These are phyloP conservation scores for Kwoniella shivajii DNA, from an alignment of 1,284 basidiomycete species.

Conservation along the genomic window DNA sequence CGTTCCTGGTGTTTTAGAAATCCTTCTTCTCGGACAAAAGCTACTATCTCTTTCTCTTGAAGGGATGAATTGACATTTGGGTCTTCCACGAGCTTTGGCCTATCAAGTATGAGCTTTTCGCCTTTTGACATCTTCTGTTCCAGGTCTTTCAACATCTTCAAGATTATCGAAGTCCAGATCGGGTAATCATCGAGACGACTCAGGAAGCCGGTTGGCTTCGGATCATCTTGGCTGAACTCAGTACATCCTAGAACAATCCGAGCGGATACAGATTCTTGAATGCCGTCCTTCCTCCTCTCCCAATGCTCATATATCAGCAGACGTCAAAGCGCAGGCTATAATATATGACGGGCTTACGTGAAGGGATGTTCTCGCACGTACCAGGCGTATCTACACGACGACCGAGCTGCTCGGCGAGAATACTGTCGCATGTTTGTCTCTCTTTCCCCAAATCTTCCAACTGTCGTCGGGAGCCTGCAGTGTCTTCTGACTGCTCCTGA, in stretches of 20 bases:
- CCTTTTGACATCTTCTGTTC: background rate
- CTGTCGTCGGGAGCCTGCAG: too few relatives aligned
- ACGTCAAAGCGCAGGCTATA: too few relatives aligned
- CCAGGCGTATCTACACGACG: too few relatives aligned
- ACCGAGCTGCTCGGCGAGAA: too few relatives aligned
- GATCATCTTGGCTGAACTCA: background rate
- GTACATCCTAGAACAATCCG: background rate
- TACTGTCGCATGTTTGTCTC: too few relatives aligned
- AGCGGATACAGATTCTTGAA: background rate
- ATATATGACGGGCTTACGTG: too few relatives aligned
- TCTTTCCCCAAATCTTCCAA: too few relatives aligned
- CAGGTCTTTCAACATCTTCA: background rate
- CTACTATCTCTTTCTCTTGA: background rate
- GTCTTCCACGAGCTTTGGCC: background rate
- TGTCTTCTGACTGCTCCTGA: too few relatives aligned
- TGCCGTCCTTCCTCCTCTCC: background rate
- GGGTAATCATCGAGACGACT: background rate
- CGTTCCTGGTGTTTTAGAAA: background rate
- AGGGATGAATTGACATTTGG: background rate
- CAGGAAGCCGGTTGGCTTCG: background rate
- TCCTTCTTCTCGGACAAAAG: background rate
- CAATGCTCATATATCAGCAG: too few relatives aligned
- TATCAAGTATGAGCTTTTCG: background rate
- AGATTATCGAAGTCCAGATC: background rate
- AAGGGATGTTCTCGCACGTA: too few relatives aligned